Evolutionary conservation across 1,284 basidiomycete genomes (phyloP).

Genomic region (Sanghuangporus weigelae): DNA sequence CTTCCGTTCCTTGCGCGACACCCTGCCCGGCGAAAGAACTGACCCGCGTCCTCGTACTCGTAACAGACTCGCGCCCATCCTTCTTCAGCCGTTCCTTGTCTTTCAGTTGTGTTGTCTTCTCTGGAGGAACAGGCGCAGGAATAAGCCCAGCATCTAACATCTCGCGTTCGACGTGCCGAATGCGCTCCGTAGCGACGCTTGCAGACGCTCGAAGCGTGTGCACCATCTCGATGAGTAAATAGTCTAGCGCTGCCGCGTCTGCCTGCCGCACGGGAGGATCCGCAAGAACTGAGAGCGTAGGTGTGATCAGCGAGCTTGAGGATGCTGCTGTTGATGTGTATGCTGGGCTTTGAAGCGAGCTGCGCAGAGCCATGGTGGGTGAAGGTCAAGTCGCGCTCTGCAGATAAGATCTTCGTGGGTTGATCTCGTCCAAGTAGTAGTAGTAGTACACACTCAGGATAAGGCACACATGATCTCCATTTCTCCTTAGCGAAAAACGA

Average conservation of each 20-base stretch:
- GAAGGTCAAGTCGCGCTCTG: neutral
- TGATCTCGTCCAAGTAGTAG: too few relatives aligned
- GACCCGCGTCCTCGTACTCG: constrained; percentile 38
- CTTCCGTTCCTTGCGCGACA: constrained; percentile 20
- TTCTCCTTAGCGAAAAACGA: too few relatives aligned
- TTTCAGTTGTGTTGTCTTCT: constrained; percentile 35
- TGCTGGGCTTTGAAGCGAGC: constrained; percentile 28
- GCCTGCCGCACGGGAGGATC: constrained; percentile 58
- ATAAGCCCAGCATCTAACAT: constrained; percentile 72
- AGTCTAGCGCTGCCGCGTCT: constrained; percentile 77
- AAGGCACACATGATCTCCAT: too few relatives aligned
- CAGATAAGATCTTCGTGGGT: too few relatives aligned
- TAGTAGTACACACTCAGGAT: too few relatives aligned
- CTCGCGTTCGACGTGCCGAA: constrained; percentile 62
- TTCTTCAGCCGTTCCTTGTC: constrained; percentile 39
- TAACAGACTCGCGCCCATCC: constrained; percentile 48
- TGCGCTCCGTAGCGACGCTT: constrained; percentile 57
- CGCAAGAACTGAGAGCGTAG: constrained; percentile 45
- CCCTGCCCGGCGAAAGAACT: constrained; percentile 19
- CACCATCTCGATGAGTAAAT: constrained; percentile 80
- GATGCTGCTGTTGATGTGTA: constrained; percentile 26
- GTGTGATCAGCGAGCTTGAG: constrained; percentile 30
- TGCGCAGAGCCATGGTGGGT: constrained; percentile 29
- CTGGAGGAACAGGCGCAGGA: constrained; percentile 37
- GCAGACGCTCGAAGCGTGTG: constrained; percentile 68